Conservation (phyloP, 1,139 yeast species). For the Hemisphaericaspora subhashii region DNA sequence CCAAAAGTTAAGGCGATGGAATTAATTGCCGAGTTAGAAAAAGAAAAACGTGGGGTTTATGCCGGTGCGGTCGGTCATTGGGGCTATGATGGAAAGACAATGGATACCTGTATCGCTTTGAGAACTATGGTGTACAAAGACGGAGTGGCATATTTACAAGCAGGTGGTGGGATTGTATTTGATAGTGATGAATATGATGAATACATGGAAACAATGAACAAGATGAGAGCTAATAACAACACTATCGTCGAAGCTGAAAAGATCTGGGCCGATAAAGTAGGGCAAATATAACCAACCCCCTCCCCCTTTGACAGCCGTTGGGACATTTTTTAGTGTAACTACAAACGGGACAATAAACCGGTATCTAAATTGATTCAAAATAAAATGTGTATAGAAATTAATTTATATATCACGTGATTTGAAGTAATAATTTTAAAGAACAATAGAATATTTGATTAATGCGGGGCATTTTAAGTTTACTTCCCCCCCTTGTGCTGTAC, state of each 20-base stretch:
- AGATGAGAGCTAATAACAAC: slow-evolving; percentile 89
- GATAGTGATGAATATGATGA: slow-evolving; percentile 96
- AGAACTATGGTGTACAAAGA: slow-evolving; percentile 95
- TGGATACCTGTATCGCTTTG: slow-evolving; percentile 97
- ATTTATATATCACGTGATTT: slow-evolving; percentile 1
- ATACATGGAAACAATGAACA: slow-evolving; percentile 93
- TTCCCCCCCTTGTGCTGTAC: background rate
- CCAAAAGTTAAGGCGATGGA: slow-evolving; percentile 98
- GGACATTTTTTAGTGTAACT: background rate
- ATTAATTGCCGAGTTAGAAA: slow-evolving; percentile 82
- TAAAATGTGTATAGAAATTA: background rate
- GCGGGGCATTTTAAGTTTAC: background rate
- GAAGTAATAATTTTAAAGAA: background rate
- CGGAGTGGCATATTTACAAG: slow-evolving; percentile 89
- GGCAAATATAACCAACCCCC: slow-evolving; percentile 14
- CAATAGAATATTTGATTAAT: no score
- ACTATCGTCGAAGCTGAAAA: slow-evolving; percentile 89
- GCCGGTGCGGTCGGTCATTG: slow-evolving; percentile 99
- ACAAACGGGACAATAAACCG: no score
- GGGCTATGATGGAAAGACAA: slow-evolving; percentile 89
- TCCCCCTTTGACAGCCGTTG: background rate
- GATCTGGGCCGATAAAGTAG: slow-evolving; percentile 62
- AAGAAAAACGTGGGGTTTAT: slow-evolving; percentile 91
- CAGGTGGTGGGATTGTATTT: slow-evolving; percentile 97
- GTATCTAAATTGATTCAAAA: no score